A percentile compares a stretch with the other conserved stretches of the same genome.
Conservation (phyloP, 306 rosid species). For the Citrullus colocynthis region DNA sequence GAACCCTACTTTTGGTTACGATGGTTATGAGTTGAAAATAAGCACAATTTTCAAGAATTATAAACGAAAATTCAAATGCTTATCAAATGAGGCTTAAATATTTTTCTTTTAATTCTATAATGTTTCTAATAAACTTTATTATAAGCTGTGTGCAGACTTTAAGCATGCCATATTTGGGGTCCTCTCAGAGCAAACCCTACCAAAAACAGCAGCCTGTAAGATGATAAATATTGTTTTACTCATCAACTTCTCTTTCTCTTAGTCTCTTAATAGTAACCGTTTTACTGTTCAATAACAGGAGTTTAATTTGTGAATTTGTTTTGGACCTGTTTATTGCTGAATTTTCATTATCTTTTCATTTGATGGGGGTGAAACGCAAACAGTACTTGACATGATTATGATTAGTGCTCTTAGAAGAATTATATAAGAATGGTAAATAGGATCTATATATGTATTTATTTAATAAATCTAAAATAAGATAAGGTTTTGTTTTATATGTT, state of each 20-base stretch:
- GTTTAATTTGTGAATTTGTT: neutral
- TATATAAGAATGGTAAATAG: neutral
- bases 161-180: slow-evolving; percentile 42
- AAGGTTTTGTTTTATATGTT: neutral
- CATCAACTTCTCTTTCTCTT: neutral
- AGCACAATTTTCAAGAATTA: no score
- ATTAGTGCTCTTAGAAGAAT: neutral
- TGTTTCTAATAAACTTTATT: neutral
- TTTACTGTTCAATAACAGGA: neutral
- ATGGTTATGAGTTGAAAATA: no score
- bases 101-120: neutral
- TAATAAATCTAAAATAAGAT: neutral
- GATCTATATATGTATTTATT: neutral
- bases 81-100: no score
- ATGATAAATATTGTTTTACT: neutral
- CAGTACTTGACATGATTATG: neutral
- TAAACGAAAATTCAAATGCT: no score
- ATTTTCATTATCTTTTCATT: neutral
- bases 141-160: slow-evolving; percentile 30
- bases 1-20: no score
- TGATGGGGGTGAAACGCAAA: neutral
- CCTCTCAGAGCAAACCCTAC: slow-evolving; percentile 23
- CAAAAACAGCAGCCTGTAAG: slow-evolving; percentile 34
- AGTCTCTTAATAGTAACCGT: neutral
- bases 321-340: neutral